phyloP scores from a whole-genome alignment of 805 yeast genomes.

The Candida awuae region DNA sequence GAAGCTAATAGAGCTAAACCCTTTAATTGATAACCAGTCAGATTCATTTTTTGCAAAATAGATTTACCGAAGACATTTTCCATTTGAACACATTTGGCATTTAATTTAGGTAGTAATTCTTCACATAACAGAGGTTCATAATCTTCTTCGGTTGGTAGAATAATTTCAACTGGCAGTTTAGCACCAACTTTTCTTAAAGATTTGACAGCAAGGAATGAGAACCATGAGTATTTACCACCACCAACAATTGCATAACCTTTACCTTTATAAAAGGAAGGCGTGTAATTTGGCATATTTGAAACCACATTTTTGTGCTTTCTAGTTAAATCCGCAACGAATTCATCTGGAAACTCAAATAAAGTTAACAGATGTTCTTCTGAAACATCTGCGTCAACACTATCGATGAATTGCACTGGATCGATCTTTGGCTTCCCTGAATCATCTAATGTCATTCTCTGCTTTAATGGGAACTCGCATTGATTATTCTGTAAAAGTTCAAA shows the following conservation, averaged over 20 bases:
- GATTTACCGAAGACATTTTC: constrained; percentile 30
- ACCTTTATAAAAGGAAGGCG: constrained; percentile 22
- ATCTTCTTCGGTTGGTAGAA: constrained; percentile 14
- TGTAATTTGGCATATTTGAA: constrained; percentile 35
- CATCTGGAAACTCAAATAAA: constrained; percentile 25
- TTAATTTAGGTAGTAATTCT: constrained; percentile 29
- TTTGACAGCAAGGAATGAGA: constrained; percentile 32
- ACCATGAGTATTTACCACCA: constrained; percentile 38
- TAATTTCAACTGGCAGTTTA: constrained; percentile 27
- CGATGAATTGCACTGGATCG: background rate
- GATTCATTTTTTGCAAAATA: constrained; percentile 16
- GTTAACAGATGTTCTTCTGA: constrained; percentile 23
- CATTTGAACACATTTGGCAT: constrained; percentile 36
- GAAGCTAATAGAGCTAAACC: constrained; percentile 38
- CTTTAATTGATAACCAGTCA: constrained; percentile 33
- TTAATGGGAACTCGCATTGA: background rate
- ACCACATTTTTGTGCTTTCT: constrained; percentile 41
- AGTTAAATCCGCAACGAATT: constrained; percentile 38
- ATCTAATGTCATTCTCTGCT: background rate
- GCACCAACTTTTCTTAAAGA: constrained; percentile 37
- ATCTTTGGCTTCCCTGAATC: background rate
- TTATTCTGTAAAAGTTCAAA: background rate
- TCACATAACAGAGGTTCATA: constrained; percentile 26
- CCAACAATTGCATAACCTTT: constrained; percentile 35
- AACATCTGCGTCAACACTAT: constrained; percentile 38